phyloP scores from a whole-genome alignment of 106 monocot species.

The Dendrobium nobile region DNA sequence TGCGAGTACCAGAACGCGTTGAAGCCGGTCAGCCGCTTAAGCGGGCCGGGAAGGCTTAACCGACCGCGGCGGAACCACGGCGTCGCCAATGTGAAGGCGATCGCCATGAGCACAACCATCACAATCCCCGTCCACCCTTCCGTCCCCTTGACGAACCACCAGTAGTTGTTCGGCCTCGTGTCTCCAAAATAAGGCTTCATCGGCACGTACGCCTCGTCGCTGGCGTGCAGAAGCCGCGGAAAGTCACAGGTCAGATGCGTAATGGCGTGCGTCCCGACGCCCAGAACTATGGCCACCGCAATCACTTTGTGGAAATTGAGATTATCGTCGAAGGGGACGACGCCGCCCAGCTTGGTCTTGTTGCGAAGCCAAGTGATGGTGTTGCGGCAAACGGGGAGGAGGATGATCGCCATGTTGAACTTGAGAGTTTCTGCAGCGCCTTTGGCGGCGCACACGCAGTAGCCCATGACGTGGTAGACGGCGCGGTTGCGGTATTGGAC shows the following conservation, averaged over 20 bases:
- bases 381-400: constrained; percentile 91
- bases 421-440: constrained; percentile 94
- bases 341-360: constrained; percentile 51
- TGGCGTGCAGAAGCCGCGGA: constrained; percentile 69
- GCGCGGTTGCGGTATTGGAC: constrained; percentile 66
- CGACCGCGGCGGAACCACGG: constrained; percentile 73
- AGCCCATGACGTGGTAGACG: constrained; percentile 81
- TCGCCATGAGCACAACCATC: constrained; percentile 78
- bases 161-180: constrained; percentile 64
- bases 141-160: constrained; percentile 95
- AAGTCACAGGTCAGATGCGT: constrained; percentile 88
- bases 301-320: constrained; percentile 95
- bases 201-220: constrained; percentile 52
- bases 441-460: constrained; percentile 88
- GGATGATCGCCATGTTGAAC: constrained; percentile 95
- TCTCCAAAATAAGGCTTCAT: constrained; percentile 70
- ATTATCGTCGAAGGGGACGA: constrained; percentile 86
- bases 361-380: constrained; percentile 92
- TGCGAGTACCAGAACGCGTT: constrained; percentile 98
- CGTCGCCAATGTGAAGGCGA: constrained; percentile 67
- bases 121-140: constrained; percentile 93
- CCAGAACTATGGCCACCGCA: constrained; percentile 49
- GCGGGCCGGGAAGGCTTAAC: constrained; percentile 40
- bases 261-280: constrained; percentile 60
- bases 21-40: constrained; percentile 72